A percentile compares a stretch with the other conserved stretches of the same genome.
phyloP scores from a whole-genome alignment of 2,329 filamentous ascomycete genomes.

The Emergomyces africanus region DNA sequence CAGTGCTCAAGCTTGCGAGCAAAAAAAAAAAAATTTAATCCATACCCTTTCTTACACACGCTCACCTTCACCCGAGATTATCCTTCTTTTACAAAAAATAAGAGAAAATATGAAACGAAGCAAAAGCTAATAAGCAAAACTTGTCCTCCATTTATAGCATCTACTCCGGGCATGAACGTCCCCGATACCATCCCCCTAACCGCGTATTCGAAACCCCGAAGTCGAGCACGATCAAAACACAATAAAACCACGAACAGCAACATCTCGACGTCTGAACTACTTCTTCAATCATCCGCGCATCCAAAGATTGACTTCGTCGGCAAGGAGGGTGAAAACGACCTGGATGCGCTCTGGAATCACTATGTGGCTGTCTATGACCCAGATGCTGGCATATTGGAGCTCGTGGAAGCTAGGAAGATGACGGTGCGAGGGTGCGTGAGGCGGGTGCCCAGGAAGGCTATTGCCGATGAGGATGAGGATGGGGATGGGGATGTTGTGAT shows the following conservation, averaged over 20 bases:
- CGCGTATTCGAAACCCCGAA: conserved; percentile 39
- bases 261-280: conserved; percentile 35
- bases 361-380: conserved; percentile 51
- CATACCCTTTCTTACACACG: not conserved
- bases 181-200: conserved; percentile 22
- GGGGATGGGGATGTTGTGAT: conserved; percentile 11
- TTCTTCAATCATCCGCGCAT: conserved; percentile 50
- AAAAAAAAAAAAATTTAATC: too few relatives aligned
- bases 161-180: conserved; percentile 16
- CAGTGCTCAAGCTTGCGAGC: too few relatives aligned
- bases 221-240: conserved; percentile 13
- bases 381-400: conserved; percentile 37
- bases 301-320: conserved; percentile 48
- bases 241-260: conserved; percentile 22
- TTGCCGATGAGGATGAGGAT: conserved; percentile 16
- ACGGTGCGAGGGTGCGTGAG: conserved; percentile 39
- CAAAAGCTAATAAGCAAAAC: not conserved
- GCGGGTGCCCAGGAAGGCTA: conserved; percentile 13
- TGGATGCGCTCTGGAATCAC: conserved; percentile 43
- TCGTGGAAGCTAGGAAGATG: conserved; percentile 43
- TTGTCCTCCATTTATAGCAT: conserved; percentile 8
- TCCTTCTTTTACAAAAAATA: not conserved
- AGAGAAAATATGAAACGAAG: not conserved
- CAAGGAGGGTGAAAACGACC: conserved; percentile 35
- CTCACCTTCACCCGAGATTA: not conserved